Evolutionary conservation across 306 rosid genomes (phyloP).

Genomic region (Parietaria judaica): DNA sequence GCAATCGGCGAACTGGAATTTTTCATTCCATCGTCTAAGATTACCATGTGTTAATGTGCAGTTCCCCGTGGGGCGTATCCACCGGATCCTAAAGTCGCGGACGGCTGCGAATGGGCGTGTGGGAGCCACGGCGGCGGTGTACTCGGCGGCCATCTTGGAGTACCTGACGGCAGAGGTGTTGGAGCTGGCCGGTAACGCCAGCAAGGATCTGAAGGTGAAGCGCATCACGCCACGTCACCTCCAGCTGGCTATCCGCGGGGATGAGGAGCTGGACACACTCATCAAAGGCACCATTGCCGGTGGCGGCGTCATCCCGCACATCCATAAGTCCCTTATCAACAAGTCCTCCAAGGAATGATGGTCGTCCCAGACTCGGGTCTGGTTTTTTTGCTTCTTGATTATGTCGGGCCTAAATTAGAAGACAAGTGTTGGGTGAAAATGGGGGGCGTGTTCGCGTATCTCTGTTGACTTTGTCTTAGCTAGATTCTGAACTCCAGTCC

Average conservation of each 20-base stretch:
- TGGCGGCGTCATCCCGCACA: constrained; percentile 71
- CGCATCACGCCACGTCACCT: constrained; percentile 73
- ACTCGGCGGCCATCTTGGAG: constrained; percentile 72
- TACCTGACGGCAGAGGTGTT: constrained; percentile 72
- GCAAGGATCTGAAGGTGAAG: constrained; percentile 70
- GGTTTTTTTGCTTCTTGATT: background rate
- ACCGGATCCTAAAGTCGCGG: constrained; percentile 52
- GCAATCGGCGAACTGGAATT: background rate
- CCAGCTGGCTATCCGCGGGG: constrained; percentile 75
- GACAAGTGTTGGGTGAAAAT: no score
- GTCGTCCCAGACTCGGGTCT: background rate
- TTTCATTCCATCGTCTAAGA: constrained; percentile 4
- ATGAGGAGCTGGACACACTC: constrained; percentile 64
- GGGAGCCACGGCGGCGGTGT: constrained; percentile 75
- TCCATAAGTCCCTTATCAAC: constrained; percentile 71
- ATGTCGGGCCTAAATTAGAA: no score
- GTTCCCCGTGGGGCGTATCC: constrained; percentile 77
- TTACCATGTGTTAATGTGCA: constrained; percentile 20
- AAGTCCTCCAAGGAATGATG: constrained; percentile 64
- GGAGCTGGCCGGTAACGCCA: constrained; percentile 71
- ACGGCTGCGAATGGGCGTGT: constrained; percentile 69
- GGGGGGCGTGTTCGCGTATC: no score
- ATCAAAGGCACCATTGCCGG: constrained; percentile 73
- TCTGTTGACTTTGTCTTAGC: constrained; percentile 6
- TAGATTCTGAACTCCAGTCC: constrained; percentile 19